Conservation (phyloP, 129 eudicot species). For the Flaveria brownii region DNA sequence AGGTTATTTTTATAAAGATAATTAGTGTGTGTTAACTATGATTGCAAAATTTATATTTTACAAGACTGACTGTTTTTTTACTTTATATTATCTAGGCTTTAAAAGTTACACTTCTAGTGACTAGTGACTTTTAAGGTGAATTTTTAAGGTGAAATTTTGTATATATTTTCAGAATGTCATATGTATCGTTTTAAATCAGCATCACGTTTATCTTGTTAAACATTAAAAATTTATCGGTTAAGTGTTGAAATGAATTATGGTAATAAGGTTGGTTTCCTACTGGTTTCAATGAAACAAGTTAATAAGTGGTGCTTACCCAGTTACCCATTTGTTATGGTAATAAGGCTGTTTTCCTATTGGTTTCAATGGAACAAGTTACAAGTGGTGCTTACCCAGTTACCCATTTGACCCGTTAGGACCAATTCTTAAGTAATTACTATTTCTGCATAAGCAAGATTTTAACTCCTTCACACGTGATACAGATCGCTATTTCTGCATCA, state of each 20-base stretch:
- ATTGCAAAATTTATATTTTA: background rate
- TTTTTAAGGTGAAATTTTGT: too few species aligned
- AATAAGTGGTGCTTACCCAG: background rate
- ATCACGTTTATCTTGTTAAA: too few species aligned
- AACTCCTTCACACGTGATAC: slow-evolving; percentile 20
- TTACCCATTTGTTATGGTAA: too few species aligned
- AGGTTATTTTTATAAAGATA: too few species aligned
- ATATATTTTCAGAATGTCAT: too few species aligned
- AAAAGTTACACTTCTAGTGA: background rate
- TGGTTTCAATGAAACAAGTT: too few species aligned
- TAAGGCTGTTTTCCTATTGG: background rate
- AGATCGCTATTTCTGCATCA: slow-evolving; percentile 97
- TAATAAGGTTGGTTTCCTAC: background rate
- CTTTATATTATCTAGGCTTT: background rate
- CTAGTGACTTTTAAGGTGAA: background rate
- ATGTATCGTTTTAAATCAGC: too few species aligned
- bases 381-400: background rate
- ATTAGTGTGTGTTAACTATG: background rate
- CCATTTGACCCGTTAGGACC: background rate
- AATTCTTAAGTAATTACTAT: too few species aligned
- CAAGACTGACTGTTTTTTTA: too few species aligned
- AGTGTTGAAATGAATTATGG: background rate
- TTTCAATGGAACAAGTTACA: too few species aligned
- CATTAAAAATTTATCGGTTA: too few species aligned
- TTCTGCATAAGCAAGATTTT: background rate